Evolutionary conservation across 345 rosid species (phyloP).

Genomic region (Linum tenue): DNA sequence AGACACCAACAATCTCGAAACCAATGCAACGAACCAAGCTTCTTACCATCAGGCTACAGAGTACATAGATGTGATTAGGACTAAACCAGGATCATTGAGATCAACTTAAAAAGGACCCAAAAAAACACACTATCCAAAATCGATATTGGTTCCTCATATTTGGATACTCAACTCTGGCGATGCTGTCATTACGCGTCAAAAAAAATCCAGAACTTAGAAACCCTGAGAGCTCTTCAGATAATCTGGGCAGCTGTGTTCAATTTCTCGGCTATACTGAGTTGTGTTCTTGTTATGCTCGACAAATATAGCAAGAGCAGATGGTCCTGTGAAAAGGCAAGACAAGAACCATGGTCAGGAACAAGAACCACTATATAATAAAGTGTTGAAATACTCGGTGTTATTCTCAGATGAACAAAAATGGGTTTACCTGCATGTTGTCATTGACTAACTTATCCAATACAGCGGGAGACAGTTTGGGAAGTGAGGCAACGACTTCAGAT

Average conservation of each 20-base stretch:
- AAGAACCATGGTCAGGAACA: background rate
- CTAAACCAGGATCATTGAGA: no score
- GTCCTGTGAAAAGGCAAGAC: conserved; percentile 39
- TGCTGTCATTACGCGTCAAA: no score
- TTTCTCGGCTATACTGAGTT: conserved; percentile 79
- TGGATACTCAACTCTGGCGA: no score
- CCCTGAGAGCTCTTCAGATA: conserved; percentile 21
- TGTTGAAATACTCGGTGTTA: no score
- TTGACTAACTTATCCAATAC: conserved; percentile 80
- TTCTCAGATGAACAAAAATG: background rate
- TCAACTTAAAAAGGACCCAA: no score
- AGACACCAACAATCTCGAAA: no score
- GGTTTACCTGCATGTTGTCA: conserved; percentile 72
- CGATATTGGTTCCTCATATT: no score
- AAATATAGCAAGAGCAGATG: conserved; percentile 70
- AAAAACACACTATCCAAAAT: no score
- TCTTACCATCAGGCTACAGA: no score
- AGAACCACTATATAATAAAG: background rate
- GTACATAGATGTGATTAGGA: no score
- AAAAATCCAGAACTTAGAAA: background rate
- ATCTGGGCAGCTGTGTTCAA: conserved; percentile 90
- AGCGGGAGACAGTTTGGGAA: conserved; percentile 66
- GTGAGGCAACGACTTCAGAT: conserved; percentile 55
- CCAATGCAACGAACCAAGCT: no score
- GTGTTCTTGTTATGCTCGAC: conserved; percentile 90